These are phyloP conservation scores for Puya raimondii DNA, from an alignment of 176 grass and related monocot species.

Conservation along the genomic window DNA sequence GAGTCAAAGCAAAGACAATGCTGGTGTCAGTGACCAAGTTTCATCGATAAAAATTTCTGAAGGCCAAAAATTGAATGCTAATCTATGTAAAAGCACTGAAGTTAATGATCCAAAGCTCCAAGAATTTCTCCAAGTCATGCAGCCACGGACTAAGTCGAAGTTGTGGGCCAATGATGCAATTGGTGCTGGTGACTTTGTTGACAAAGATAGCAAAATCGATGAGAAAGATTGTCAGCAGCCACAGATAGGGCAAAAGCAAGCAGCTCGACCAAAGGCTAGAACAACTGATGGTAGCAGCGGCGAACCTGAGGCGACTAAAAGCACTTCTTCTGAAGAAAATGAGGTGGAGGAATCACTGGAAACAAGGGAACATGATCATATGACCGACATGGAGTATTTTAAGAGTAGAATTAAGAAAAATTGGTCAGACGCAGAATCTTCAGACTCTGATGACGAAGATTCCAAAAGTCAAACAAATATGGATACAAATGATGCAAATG, in stretches of 20 bases:
- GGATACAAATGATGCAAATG: conserved; percentile 24
- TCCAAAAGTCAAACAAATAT: conserved; percentile 24
- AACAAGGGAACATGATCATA: conserved; percentile 28
- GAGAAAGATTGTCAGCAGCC: conserved; percentile 21
- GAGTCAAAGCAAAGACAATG: conserved; percentile 31
- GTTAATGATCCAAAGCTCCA: conserved; percentile 52
- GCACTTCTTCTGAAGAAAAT: conserved; percentile 24
- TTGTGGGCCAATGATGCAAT: conserved; percentile 83
- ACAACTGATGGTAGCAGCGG: not conserved
- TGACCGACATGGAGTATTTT: conserved; percentile 78
- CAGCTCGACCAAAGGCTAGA: conserved; percentile 13
- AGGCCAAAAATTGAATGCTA: conserved; percentile 23
- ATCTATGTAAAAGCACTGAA: conserved; percentile 24
- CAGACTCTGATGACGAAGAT: conserved; percentile 33
- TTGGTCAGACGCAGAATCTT: conserved; percentile 89
- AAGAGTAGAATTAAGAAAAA: conserved; percentile 90
- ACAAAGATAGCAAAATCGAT: conserved; percentile 27
- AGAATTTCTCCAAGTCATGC: conserved; percentile 92
- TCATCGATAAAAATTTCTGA: conserved; percentile 29
- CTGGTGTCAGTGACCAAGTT: conserved; percentile 6
- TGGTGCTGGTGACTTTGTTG: conserved; percentile 21
- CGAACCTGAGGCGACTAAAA: conserved; percentile 3
- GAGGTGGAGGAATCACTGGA: conserved; percentile 21
- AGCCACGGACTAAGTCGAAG: conserved; percentile 71
- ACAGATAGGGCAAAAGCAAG: conserved; percentile 4